Percentiles rank a stretch among this genome's conserved stretches.
Conservation (phyloP, 208 protist species). For the Crithidia expoeki region DNA sequence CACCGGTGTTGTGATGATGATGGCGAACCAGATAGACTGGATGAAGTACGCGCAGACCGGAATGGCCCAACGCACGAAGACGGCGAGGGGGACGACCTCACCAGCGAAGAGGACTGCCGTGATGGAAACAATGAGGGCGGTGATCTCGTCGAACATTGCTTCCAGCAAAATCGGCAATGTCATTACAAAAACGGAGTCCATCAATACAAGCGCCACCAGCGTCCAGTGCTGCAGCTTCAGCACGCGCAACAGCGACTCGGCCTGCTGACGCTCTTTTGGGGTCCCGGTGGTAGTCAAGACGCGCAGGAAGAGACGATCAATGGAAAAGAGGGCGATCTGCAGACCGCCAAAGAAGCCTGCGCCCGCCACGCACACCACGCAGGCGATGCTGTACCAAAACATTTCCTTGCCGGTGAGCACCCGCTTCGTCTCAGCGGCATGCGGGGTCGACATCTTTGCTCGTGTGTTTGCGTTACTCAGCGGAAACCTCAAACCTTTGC, state of each 20-base stretch:
- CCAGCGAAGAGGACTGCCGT: conserved; percentile 87
- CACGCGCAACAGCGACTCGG: conserved; percentile 45
- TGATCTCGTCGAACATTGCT: conserved; percentile 59
- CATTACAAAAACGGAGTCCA: conserved; percentile 80
- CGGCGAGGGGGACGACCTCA: conserved; percentile 91
- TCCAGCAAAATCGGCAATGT: conserved; percentile 85
- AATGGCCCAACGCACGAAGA: conserved; percentile 87
- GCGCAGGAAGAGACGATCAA: conserved; percentile 67
- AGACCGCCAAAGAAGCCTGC: conserved; percentile 63
- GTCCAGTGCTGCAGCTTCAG: conserved; percentile 70
- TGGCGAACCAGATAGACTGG: conserved; percentile 68
- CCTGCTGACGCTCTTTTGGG: conserved; percentile 38
- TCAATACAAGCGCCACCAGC: conserved; percentile 85
- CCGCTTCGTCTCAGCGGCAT: conserved; percentile 13
- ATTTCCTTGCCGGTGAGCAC: conserved; percentile 33
- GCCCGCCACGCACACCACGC: conserved; percentile 42
- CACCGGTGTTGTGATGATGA: conserved; percentile 68
- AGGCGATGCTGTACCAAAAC: conserved; percentile 34
- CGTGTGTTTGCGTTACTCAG: neutral
- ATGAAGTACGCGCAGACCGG: conserved; percentile 63
- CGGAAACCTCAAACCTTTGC: too few relatives aligned
- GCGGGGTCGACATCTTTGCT: neutral
- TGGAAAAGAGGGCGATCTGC: conserved; percentile 74
- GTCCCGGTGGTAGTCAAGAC: conserved; percentile 60
- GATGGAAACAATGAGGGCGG: conserved; percentile 83